Conservation (phyloP, 257 asterid species). For the Gentiana dahurica region DNA sequence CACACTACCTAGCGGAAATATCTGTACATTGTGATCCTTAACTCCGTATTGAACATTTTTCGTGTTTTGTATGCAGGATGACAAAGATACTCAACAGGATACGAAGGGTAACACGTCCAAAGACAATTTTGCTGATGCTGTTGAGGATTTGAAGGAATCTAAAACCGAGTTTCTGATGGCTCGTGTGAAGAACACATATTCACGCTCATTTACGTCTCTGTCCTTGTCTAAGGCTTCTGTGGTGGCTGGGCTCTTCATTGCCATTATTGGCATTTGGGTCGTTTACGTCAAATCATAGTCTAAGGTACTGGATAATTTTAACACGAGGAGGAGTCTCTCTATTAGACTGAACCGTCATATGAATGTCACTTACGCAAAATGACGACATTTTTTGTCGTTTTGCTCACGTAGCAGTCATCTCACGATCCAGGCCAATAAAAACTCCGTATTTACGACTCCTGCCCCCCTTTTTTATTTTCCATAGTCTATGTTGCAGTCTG, state of each 20-base stretch:
- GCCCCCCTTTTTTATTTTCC: neutral
- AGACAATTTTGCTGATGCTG: constrained; percentile 7
- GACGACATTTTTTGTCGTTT: too few species aligned
- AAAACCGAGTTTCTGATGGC: constrained; percentile 2
- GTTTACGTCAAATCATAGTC: constrained; percentile 15
- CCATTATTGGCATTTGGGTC: constrained; percentile 30
- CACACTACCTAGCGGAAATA: too few species aligned
- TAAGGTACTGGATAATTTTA: neutral
- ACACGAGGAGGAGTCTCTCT: too few species aligned
- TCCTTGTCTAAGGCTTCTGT: constrained; percentile 37
- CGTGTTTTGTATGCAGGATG: constrained; percentile 39
- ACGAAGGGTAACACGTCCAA: neutral
- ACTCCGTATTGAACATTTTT: too few species aligned
- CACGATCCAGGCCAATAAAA: too few species aligned
- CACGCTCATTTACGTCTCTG: constrained; percentile 9
- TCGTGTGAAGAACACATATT: constrained; percentile 8
- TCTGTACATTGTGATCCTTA: too few species aligned
- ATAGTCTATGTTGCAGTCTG: too few species aligned
- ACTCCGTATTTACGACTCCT: too few species aligned
- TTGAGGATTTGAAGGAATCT: constrained; percentile 7
- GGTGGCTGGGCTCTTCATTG: constrained; percentile 26
- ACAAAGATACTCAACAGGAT: constrained; percentile 10
- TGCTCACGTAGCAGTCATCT: too few species aligned
- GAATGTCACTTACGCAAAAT: too few species aligned
- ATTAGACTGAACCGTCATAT: too few species aligned